Evolutionary conservation across 116 monocot species (phyloP).

Genomic region (Posidonia oceanica): DNA sequence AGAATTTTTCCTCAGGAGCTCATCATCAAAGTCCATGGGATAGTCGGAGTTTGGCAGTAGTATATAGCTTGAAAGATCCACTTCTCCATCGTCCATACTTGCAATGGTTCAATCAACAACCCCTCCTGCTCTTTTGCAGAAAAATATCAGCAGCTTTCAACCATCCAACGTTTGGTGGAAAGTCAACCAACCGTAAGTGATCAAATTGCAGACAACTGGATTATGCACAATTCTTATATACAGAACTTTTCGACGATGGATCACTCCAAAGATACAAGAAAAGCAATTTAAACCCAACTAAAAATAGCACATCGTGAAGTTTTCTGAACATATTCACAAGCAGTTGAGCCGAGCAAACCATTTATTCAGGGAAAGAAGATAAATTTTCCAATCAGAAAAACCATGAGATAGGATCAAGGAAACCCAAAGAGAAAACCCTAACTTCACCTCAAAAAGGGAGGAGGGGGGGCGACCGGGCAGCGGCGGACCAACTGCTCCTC

Average conservation of each 20-base stretch:
- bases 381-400: not conserved
- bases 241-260: not conserved
- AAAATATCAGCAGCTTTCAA: not conserved
- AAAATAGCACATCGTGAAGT: no score
- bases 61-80: slow-evolving; percentile 24
- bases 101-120: not conserved
- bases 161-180: not conserved
- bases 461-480: not conserved
- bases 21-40: slow-evolving; percentile 28
- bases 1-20: slow-evolving; percentile 32
- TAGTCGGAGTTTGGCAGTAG: slow-evolving; percentile 24
- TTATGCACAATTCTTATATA: not conserved
- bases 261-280: not conserved
- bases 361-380: no score
- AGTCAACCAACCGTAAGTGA: not conserved
- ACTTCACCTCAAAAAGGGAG: not conserved
- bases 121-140: no score
- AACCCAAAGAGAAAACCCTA: not conserved
- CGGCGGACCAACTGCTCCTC: not conserved
- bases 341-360: no score
- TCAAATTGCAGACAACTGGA: no score
- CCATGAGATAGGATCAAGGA: no score
- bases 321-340: no score
- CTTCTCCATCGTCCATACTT: slow-evolving; percentile 38
- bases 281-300: not conserved